Base-by-base conservation (phyloP, 768 basidiomycete species). In the Podaxis rugospora region DNA sequence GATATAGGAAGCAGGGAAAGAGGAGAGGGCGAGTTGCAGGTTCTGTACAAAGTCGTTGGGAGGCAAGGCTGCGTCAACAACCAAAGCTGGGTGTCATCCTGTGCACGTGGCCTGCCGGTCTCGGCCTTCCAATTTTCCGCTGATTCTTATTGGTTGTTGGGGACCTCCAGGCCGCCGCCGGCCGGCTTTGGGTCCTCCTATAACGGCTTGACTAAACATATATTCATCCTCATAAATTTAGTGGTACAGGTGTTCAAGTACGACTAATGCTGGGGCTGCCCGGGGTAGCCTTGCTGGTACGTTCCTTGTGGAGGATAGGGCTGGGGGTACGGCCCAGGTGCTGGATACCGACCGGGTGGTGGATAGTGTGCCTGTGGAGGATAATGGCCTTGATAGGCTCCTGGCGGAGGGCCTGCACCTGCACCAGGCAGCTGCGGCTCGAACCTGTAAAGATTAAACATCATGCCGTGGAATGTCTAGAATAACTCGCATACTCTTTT, bases 401-500 rank as follows among this genome's bases (percentile, higher is more conserved):
- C 62, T 16, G 54, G 60, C 18, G 35, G 56, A 2, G 59, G 44
- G 18, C 50, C 18, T 11, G 28, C 42, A 7, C 50, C 18, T 11
- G 28, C 42, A 7, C 44, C 59, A 27, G 59, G 52, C 21, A 61
- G 18, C 27, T 46, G 52, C 23, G 71, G 71, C 57, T 71, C 68
- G 68, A 68, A 74, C 42, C 70, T 71, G 32, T 21, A 53, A 51
- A 35, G 42, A 35, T 13, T 57, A 16, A 32, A 4, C 44, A 16
- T 28, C 39, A 25, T 57, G 16, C 11, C 42, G 5, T 9, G 0
- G 18, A 18, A 5, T 18, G 35, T 36, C 21, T 47, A 21, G 9
- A 52, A 80, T 57, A 60, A 84, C 83, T 81, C 83, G 62, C 74
- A 69, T 66, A 63, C 59, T 82, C 81, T 64, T 78, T 72, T 1